phyloP scores from a whole-genome alignment of 139 green algal genomes.

The Deuterostichococcus epilithicus region DNA sequence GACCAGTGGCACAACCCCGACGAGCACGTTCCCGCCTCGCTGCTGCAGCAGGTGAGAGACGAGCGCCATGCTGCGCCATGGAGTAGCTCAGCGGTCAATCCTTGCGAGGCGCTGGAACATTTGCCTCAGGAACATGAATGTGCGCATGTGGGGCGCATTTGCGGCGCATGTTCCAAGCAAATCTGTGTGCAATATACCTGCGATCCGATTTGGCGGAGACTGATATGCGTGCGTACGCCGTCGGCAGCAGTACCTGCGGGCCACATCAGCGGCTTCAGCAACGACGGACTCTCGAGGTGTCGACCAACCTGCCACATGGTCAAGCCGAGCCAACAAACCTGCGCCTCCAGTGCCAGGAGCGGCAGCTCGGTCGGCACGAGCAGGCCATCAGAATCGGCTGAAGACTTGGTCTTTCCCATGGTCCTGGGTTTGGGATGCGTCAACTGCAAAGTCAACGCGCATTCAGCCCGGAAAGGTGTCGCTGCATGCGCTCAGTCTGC shows the following conservation, averaged over 20 bases:
- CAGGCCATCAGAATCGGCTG: too few relatives aligned
- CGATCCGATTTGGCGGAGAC: background rate
- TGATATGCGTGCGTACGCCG: conserved; percentile 24
- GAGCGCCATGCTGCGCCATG: conserved; percentile 13
- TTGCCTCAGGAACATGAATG: background rate
- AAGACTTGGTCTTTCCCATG: too few relatives aligned
- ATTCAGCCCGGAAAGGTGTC: too few relatives aligned
- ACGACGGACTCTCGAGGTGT: background rate
- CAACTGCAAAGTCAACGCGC: too few relatives aligned
- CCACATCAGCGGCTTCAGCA: background rate
- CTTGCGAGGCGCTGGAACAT: background rate
- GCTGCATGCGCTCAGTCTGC: too few relatives aligned
- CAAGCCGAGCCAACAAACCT: background rate
- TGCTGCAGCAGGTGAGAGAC: conserved; percentile 26
- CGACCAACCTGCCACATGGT: background rate
- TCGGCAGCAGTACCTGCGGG: conserved; percentile 32
- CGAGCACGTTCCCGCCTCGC: conserved; percentile 16
- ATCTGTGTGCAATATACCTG: conserved; percentile 3
- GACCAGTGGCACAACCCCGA: conserved; percentile 29
- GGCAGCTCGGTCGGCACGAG: background rate
- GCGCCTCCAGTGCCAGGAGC: background rate
- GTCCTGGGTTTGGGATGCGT: too few relatives aligned
- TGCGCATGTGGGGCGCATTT: background rate
- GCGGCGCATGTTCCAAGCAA: too few relatives aligned
- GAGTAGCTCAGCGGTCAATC: background rate